Base-by-base conservation (phyloP, 768 basidiomycete genomes). In the Suillus cothurnatus region DNA sequence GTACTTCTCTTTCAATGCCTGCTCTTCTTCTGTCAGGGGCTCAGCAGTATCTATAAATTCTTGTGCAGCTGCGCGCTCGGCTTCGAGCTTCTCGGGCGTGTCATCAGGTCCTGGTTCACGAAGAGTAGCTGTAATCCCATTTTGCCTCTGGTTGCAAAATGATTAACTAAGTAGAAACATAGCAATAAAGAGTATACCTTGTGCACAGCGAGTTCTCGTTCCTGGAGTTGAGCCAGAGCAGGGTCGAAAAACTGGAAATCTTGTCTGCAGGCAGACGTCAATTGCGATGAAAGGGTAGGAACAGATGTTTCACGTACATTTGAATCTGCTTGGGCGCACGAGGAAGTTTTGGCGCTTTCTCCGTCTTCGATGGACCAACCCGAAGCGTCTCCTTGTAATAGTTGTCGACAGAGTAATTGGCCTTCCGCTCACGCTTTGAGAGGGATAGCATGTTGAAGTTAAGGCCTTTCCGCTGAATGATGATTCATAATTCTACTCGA, bases 231-330 rank as follows among this genome's bases (percentile, higher is more conserved):
- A 5, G 88, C 84, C 14, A 99, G 77, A 61, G 89, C 83, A 0
- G 88, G 86, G 8, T 95, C 92, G 81, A 93, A 98, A 83, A 99
- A 99, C 73, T 99, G 97, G 84, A 95, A 97, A 76, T 97, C 97
- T 77, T 95, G 91, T 68, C 93, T 95, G 71, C 31, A 63, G 23
- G 55, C 38, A 3, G 23, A 43, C 31, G 11, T 19, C 26, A 19
- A 26, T 32, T 32, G 38, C 14, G n/a, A 45, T 64, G 9, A 65
- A 43, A 2, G 39, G 19, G 8, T 1, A 43, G 2, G 14, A 28
- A 68, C 53, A 43, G 17, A 9, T 26, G 4, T 8, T 11, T 1
- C 53, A 81, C 91, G 65, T 62, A 94, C 94, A 94, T 86, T 11
- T 85, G 80, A 63, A 95, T 85, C 77, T 95, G 94, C 74, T 96